Base-by-base conservation (phyloP, 2,329 filamentous ascomycete genomes). In the Penicillium sp. region DNA sequence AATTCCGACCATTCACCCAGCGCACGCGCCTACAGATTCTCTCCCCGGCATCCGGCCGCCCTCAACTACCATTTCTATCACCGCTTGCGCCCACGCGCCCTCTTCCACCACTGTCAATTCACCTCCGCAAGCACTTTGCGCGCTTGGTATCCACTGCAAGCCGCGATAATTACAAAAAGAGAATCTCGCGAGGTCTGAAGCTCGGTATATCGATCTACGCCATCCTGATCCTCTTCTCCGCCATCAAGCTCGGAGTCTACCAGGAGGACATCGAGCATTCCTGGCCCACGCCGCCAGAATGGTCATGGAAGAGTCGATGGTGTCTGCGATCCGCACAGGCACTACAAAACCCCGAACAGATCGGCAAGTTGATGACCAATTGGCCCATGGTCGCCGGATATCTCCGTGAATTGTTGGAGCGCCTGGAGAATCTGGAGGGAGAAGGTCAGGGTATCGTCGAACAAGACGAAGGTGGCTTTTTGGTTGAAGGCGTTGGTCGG, bases 271-370 rank as follows among this genome's bases (percentile, higher is more conserved):
- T 90, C 43, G 92, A 97, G 75, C 82, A 87, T 45, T 79, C 83
- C 49, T 90, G 87, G 69, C 92, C 92, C 0, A 92, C 91, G 1
- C 92, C 93, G 1, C 82, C 84, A 24, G 92, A 96, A 70, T 97
- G 92, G 91, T 78, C 78, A 0, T 88, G 86, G 71, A 75, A 85
- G 60, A 90, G 88, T 43, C 81, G 91, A 22, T 84, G 88, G 74
- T 79, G 81, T 38, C 81, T 90, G 58, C 83, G 91, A 39, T 82
- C 83, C 47, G 89, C 88, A 4, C 79, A 81, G 63, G 83, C 82
- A 51, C 80, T 83, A 47, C 82, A 84, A 58, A 79, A 85, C 42
- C 79, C 81, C 13, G 80, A 83, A 10, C 77, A 82, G n/a, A 79
- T 77, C 24, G 79, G 80, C 21, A 75, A 76, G 49, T 66, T 79